Percentiles rank a stretch among this genome's conserved stretches.
phyloP scores from a whole-genome alignment of 805 yeast species.

The Scheffersomyces spartinae region DNA sequence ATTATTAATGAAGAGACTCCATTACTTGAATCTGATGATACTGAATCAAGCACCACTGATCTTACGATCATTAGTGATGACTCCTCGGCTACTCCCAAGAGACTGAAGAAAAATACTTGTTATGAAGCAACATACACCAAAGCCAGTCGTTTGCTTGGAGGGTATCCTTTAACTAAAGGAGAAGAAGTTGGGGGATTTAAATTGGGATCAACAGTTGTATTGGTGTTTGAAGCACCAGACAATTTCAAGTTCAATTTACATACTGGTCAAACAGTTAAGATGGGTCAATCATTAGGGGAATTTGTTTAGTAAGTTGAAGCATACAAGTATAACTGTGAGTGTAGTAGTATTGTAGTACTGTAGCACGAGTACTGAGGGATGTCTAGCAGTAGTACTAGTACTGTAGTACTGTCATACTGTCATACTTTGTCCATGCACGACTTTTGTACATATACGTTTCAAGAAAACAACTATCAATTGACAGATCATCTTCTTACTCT shows the following conservation, averaged over 20 bases:
- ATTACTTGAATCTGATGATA: slow-evolving; percentile 10
- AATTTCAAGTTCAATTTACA: slow-evolving; percentile 58
- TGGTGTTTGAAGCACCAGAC: slow-evolving; percentile 92
- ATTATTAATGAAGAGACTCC: slow-evolving; percentile 18
- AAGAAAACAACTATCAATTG: slow-evolving; percentile 1
- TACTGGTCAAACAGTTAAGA: slow-evolving; percentile 66
- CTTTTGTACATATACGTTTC: slow-evolving; percentile 1
- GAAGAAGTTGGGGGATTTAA: slow-evolving; percentile 96
- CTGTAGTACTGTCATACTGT: background rate
- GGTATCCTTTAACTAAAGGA: slow-evolving; percentile 82
- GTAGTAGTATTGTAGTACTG: background rate
- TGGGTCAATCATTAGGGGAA: slow-evolving; percentile 73
- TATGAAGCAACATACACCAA: slow-evolving; percentile 87
- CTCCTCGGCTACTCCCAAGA: slow-evolving; percentile 15
- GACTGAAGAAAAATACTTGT: slow-evolving; percentile 63
- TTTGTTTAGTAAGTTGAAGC: slow-evolving; percentile 10
- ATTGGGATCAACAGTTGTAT: slow-evolving; percentile 92
- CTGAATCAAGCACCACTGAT: slow-evolving; percentile 3
- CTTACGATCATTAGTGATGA: no score
- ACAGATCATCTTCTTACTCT: no score
- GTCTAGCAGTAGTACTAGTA: background rate
- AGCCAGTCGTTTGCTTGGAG: slow-evolving; percentile 68
- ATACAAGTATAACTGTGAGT: background rate
- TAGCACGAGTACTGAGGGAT: background rate
- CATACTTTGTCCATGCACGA: background rate